Evolutionary conservation across 371 early-diverging fungal genomes (phyloP).

Genomic region (Circinella umbellata): DNA sequence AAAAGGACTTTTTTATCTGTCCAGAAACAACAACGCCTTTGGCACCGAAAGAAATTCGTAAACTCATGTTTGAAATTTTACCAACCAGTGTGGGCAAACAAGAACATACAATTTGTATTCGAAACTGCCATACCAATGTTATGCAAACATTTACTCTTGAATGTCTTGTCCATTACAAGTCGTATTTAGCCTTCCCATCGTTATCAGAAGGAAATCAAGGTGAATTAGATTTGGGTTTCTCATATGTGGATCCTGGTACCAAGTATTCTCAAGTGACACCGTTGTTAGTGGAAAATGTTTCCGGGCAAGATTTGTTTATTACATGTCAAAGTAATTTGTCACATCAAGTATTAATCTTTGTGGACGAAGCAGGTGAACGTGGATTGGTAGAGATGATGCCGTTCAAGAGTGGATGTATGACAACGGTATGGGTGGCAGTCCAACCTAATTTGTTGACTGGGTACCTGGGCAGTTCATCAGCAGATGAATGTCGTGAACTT

Average conservation of each 20-base stretch:
- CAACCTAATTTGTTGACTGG: slow-evolving; percentile 74
- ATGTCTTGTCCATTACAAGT: slow-evolving; percentile 59
- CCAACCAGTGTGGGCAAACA: slow-evolving; percentile 62
- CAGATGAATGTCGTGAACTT: slow-evolving; percentile 71
- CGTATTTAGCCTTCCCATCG: slow-evolving; percentile 71
- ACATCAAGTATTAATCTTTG: slow-evolving; percentile 82
- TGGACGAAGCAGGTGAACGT: slow-evolving; percentile 70
- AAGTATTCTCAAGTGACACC: slow-evolving; percentile 81
- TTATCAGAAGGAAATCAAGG: slow-evolving; percentile 57
- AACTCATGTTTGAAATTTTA: slow-evolving; percentile 63
- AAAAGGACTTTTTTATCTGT: slow-evolving; percentile 33
- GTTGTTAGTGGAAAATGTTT: slow-evolving; percentile 72
- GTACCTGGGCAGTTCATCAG: slow-evolving; percentile 39
- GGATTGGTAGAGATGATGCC: slow-evolving; percentile 64
- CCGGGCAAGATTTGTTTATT: slow-evolving; percentile 68
- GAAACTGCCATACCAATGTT: slow-evolving; percentile 36
- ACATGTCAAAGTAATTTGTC: slow-evolving; percentile 81
- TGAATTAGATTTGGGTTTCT: slow-evolving; percentile 81
- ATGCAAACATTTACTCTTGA: slow-evolving; percentile 58
- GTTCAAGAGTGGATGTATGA: slow-evolving; percentile 55
- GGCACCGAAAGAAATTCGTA: slow-evolving; percentile 58
- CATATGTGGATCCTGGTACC: slow-evolving; percentile 79
- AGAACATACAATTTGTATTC: slow-evolving; percentile 51
- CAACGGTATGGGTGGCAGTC: slow-evolving; percentile 80
- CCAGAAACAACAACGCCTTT: slow-evolving; percentile 32